phyloP scores from a whole-genome alignment of 306 rosid species.

The Astragalus membranaceus region DNA sequence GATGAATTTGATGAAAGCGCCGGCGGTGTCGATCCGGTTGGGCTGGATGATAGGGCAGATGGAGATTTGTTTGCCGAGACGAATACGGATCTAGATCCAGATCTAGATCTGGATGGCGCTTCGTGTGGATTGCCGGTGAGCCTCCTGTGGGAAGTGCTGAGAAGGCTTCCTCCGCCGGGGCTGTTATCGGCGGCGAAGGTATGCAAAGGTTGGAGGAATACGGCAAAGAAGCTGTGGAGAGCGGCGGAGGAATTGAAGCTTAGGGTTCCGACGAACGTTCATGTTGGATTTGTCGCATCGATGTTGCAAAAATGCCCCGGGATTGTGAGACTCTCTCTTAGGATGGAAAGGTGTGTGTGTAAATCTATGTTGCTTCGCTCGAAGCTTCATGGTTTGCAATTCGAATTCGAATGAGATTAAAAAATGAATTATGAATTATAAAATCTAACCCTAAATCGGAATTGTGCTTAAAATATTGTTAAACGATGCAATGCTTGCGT shows the following conservation, averaged over 20 bases:
- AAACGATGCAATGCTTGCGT: neutral
- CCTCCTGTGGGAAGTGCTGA: conserved; percentile 66
- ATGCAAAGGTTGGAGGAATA: conserved; percentile 79
- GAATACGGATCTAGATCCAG: neutral
- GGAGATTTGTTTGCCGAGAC: conserved; percentile 20
- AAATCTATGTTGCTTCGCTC: conserved; percentile 10
- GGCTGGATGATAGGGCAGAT: neutral
- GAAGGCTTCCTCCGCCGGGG: conserved; percentile 76
- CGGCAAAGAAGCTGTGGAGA: conserved; percentile 63
- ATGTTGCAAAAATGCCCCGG: conserved; percentile 76
- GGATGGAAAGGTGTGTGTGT: conserved; percentile 72
- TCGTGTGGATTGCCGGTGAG: conserved; percentile 54
- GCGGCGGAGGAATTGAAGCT: conserved; percentile 77
- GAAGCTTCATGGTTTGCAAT: conserved; percentile 33
- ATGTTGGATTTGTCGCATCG: conserved; percentile 69
- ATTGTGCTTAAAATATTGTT: neutral
- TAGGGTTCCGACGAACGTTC: conserved; percentile 68
- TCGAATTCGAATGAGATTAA: neutral
- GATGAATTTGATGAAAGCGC: conserved; percentile 38
- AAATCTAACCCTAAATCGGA: neutral
- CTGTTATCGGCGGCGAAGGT: conserved; percentile 74
- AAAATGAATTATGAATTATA: neutral
- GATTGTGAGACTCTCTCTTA: conserved; percentile 74
- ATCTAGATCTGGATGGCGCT: conserved; percentile 27
- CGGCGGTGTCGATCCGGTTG: conserved; percentile 22